Evolutionary conservation across 805 yeast species (phyloP), one percentile per base, ranked within the genome.

Genomic region (Zygotorulaspora sp.): DNA sequence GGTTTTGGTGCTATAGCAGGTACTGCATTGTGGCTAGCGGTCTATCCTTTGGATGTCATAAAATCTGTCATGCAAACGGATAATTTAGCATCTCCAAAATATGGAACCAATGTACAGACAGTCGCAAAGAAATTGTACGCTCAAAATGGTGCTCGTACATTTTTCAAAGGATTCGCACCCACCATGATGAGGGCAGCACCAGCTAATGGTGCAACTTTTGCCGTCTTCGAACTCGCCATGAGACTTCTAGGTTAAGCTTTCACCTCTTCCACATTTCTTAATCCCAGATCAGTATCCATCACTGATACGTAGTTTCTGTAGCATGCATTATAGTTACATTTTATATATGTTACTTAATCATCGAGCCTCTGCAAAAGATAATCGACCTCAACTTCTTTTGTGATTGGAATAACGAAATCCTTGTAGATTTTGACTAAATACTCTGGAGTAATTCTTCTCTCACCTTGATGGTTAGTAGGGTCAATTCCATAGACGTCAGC

Each of bases 111-210:
- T 26, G 69, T 83, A 25, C 30, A 72, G n/a, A 74, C 74, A 41
- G 94, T 87, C 18, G 65, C 75, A 12, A 70, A 59, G 40, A 69
- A 71, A 40, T 71, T 86, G 15, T 71, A 59, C 54, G 62, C 58
- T 33, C 68, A 71, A n/a, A 68, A 71, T 36, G 97, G 97, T 18
- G 41, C 78, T 17, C 70, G 70, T 45, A 95, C 95, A 0, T 83
- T 92, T 55, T 84, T 85, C 65, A 81, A 81, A 64, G 99, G 99
- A 1, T 89, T 94, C 58, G 63, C 78, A 13, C 97, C 98, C 25
- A 89, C 97, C 0, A 77, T 92, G 47, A 67, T 92, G 47, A 82
- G 99, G 66, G 97, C 99, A 34, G 95, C 96, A 3, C 98, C 98
- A 1, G 98, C 94, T 3, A 94, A 92, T 59, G 99, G 96, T 28